Base-by-base conservation (phyloP, 2,329 filamentous ascomycete species). In the Ilyonectria mors-panacis region DNA sequence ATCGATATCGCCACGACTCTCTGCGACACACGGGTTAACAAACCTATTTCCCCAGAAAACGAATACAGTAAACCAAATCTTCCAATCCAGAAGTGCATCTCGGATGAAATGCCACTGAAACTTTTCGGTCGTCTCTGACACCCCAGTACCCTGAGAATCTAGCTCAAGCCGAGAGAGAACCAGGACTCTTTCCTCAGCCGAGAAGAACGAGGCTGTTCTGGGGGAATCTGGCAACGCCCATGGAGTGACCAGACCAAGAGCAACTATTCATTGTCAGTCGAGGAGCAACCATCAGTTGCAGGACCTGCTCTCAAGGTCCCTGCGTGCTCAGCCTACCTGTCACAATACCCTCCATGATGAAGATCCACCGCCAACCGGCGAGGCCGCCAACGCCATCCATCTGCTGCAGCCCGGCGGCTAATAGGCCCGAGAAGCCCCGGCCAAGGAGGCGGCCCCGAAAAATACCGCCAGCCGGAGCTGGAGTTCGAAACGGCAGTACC, bases 311-410 rank as follows among this genome's bases (percentile, higher is more conserved):
- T n/a, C n/a, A n/a, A n/a, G n/a, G n/a, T n/a, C n/a, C n/a, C n/a
- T n/a, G n/a, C n/a, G n/a, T n/a, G n/a, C n/a, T n/a, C n/a, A n/a
- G n/a, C n/a, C n/a, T n/a, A n/a, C n/a, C n/a, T n/a, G n/a, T n/a
- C n/a, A n/a, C n/a, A n/a, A 67, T 37, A 4, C 64, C 64, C 30
- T 63, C 64, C 7, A 67, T 58, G 33, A 63, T 59, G n/a, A 67
- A 59, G 4, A 67, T 63, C 64, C 64, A 67, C 30, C 59, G 48
- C 64, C 64, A 67, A 1, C 59, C 64, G 19, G 44, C 47, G 8
- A 67, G 21, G 4, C 42, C 33, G 1, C 59, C 62, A 28, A 65
- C 47, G 8, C 55, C 55, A 13, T 65, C 56, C 62, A 65, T 65
- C 50, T 59, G 35, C 50, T 59, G 37, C 28, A 65, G 19, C 7